phyloP scores from a whole-genome alignment of 768 basidiomycete species.

The Auriscalpium orientale region DNA sequence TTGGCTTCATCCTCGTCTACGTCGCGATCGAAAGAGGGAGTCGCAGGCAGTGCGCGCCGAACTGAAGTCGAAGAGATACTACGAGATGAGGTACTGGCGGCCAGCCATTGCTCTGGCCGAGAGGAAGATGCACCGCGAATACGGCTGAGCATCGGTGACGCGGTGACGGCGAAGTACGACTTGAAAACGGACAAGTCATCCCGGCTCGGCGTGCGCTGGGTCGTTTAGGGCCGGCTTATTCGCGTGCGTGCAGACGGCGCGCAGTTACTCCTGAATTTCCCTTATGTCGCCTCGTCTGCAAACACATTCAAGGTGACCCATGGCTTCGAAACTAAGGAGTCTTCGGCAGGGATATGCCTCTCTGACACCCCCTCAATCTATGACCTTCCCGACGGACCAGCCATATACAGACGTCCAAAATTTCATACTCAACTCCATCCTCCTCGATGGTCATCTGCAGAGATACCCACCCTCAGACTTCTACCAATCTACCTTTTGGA shows the following conservation, averaged over 20 bases:
- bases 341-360: constrained; percentile 47
- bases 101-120: background rate
- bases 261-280: too few species aligned
- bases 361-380: constrained; percentile 35
- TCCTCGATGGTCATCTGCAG: constrained; percentile 45
- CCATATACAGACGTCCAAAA: constrained; percentile 37
- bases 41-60: background rate
- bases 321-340: constrained; percentile 25
- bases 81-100: background rate
- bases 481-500: constrained; percentile 68
- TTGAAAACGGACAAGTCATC: background rate
- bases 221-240: constrained; percentile 6
- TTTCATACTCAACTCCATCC: constrained; percentile 46
- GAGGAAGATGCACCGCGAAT: background rate
- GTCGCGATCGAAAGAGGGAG: background rate
- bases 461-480: constrained; percentile 54
- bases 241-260: background rate
- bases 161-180: background rate
- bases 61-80: background rate
- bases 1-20: constrained; percentile 11
- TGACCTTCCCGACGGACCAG: constrained; percentile 35
- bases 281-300: background rate
- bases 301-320: background rate
- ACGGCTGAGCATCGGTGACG: constrained; percentile 1
- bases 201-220: background rate